phyloP scores from a whole-genome alignment of 176 grass and related monocot species.

The Musa acuminata region DNA sequence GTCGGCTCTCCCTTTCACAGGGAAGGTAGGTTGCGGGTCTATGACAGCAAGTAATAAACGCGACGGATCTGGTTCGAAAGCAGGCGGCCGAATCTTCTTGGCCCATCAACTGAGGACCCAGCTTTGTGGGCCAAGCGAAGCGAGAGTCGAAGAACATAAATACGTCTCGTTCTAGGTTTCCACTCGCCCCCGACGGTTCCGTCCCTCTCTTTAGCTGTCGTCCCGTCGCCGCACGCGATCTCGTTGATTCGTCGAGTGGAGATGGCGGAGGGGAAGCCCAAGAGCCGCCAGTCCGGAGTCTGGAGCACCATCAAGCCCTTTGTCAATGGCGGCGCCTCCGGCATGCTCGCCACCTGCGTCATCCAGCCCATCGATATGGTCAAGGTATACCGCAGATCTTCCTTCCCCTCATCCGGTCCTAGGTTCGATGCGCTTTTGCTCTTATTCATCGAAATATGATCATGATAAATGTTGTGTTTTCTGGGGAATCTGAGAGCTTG shows the following conservation, averaged over 20 bases:
- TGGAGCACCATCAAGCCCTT: slow-evolving; percentile 85
- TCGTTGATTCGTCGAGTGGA: not conserved
- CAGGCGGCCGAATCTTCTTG: not conserved
- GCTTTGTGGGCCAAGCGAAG: slow-evolving; percentile 5
- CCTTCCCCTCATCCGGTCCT: not conserved
- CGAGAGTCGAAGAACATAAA: not conserved
- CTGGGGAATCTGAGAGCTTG: too few species aligned
- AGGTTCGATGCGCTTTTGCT: not conserved
- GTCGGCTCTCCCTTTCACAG: too few species aligned
- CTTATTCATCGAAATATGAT: not conserved
- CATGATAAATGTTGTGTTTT: too few species aligned
- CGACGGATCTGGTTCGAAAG: too few species aligned
- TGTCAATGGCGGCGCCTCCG: slow-evolving; percentile 81
- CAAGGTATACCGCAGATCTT: slow-evolving; percentile 40
- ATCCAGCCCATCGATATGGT: slow-evolving; percentile 99
- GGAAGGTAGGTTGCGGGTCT: too few species aligned
- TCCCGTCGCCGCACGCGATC: not conserved
- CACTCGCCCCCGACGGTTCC: not conserved
- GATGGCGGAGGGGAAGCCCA: slow-evolving; percentile 20
- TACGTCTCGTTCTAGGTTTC: not conserved
- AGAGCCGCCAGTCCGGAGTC: not conserved
- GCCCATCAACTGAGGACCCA: not conserved
- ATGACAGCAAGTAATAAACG: too few species aligned
- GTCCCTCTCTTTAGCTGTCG: not conserved
- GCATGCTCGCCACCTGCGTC: slow-evolving; percentile 97